Percentiles rank a stretch among this genome's conserved stretches.
Conservation (phyloP, 352 stramenopile genomes). For the Peronospora farinosa region DNA sequence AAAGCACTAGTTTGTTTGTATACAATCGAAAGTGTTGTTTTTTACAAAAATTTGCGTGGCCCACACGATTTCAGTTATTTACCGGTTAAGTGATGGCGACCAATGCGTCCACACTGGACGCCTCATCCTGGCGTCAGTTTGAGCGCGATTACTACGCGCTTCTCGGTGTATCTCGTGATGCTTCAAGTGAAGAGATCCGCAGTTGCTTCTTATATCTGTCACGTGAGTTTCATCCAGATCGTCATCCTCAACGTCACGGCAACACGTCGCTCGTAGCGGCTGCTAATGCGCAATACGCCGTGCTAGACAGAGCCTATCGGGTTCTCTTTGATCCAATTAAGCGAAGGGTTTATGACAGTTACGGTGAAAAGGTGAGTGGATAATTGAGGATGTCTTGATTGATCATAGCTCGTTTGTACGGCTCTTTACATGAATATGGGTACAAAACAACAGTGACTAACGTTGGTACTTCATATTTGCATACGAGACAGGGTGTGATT, state of each 20-base stretch:
- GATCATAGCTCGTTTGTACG: not conserved
- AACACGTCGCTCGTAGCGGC: constrained; percentile 50
- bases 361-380: constrained; percentile 50
- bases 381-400: not conserved
- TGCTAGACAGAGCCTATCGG: constrained; percentile 80
- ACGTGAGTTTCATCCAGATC: constrained; percentile 82
- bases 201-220: constrained; percentile 61
- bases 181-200: constrained; percentile 58
- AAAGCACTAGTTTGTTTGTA: too few relatives aligned
- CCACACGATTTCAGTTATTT: too few relatives aligned
- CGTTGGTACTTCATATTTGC: not conserved
- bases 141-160: constrained; percentile 84
- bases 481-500: constrained; percentile 34
- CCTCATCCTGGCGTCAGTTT: constrained; percentile 41
- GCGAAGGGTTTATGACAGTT: constrained; percentile 69
- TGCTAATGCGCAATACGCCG: constrained; percentile 70
- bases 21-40: too few relatives aligned
- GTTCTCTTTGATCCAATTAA: constrained; percentile 63
- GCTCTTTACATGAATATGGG: constrained; percentile 8
- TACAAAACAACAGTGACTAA: not conserved
- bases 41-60: too few relatives aligned
- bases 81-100: not conserved
- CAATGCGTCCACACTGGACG: constrained; percentile 7
- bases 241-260: constrained; percentile 28
- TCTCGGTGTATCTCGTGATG: constrained; percentile 55